Base-by-base conservation (phyloP, 495 filamentous ascomycete species). In the Aspergillus ellipticus region DNA sequence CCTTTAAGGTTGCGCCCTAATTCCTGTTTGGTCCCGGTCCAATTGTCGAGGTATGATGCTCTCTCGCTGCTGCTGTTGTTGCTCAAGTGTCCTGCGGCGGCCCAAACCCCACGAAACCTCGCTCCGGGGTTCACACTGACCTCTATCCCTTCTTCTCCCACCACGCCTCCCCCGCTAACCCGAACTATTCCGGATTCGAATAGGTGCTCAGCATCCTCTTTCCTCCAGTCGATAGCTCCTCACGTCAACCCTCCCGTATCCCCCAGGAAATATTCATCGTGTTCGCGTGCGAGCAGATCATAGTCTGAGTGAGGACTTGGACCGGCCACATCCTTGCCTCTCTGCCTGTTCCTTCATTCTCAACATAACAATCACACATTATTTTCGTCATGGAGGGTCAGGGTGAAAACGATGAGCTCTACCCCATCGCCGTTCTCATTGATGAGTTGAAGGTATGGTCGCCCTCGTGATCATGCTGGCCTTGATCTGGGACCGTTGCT, bases 391-490 rank as follows among this genome's bases (percentile, higher is more conserved):
- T 90, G 87, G 86, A 90, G 66, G 81, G 79, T 60, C 83, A 85
- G 64, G 81, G 79, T 61, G 83, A 88, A 76, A 95, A 85, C 70
- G 93, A 97, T 74, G 95, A 97, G 84, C 91, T 98, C 59, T 97
- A 96, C 74, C 94, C 94, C 66, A 98, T 98, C 80, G 94, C 94
- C 58, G 95, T 98, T 53, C 85, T 98, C 70, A 98, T 98, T 75
- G 94, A 98, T 75, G 94, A 98, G 84, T 80, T 98, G 65, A 98
- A 98, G 90, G 92, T 96, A 76, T 62, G 53, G 46, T 61, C 49
- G 42, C 46, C 24, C 42, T 48, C 51, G 41, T 45, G 22, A 11
- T 35, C 37, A 21, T 46, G 24, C 28, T 17, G 16, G 35, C 20
- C 49, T 37, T 9, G 50, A 43, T 21, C 21, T 24, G 41, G 42